phyloP scores from a whole-genome alignment of 495 filamentous ascomycete species.

The Aspergillus incahuasiensis region DNA sequence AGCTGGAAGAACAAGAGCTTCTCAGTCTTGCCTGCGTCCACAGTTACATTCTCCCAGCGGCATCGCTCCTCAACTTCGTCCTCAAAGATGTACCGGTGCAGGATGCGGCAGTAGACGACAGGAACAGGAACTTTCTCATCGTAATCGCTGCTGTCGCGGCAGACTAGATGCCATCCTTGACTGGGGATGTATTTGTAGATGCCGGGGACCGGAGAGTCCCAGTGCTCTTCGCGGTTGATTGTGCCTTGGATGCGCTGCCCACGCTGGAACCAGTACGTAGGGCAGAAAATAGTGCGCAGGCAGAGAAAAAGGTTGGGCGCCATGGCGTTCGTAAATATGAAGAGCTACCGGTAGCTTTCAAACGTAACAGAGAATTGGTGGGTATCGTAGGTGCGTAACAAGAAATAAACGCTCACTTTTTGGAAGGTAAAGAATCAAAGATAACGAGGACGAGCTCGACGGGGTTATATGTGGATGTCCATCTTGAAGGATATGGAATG shows the following conservation, averaged over 20 bases:
- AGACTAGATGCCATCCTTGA: conserved; percentile 43
- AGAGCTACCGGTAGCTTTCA: conserved; percentile 8
- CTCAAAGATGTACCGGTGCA: conserved; percentile 45
- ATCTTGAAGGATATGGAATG: conserved; percentile 25
- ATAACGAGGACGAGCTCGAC: conserved; percentile 19
- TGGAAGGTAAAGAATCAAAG: conserved; percentile 20
- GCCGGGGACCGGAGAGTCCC: conserved; percentile 42
- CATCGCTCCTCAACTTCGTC: conserved; percentile 41
- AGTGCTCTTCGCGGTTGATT: conserved; percentile 39
- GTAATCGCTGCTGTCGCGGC: conserved; percentile 31
- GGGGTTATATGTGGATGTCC: conserved; percentile 35
- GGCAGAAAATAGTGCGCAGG: conserved; percentile 37
- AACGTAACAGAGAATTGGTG: background rate
- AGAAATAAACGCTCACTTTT: conserved; percentile 21
- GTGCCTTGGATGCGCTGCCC: conserved; percentile 35
- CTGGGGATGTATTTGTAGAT: conserved; percentile 43
- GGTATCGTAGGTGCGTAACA: conserved; percentile 10
- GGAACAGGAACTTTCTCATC: conserved; percentile 38
- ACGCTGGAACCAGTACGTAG: conserved; percentile 42
- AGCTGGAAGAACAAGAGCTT: conserved; percentile 41
- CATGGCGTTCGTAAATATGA: conserved; percentile 23
- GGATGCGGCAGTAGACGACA: conserved; percentile 44
- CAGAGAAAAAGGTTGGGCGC: conserved; percentile 46
- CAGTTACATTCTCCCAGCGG: conserved; percentile 34
- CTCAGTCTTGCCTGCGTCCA: conserved; percentile 33